Evolutionary conservation across 2,329 filamentous ascomycete genomes (phyloP).

Genomic region (Septoria petroselini): DNA sequence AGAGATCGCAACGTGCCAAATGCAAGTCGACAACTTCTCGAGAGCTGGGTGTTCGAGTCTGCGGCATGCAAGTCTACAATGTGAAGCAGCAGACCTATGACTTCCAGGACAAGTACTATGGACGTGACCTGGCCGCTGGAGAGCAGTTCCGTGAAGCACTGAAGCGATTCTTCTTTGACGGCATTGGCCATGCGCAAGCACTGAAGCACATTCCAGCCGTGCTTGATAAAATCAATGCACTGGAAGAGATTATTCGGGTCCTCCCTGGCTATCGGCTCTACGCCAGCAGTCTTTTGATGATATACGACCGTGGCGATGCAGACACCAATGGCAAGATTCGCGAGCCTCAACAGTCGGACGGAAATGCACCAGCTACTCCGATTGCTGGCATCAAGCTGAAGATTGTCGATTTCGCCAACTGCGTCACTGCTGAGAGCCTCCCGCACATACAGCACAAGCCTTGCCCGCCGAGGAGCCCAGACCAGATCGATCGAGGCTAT

Average conservation of each 20-base stretch:
- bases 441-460: constrained; percentile 42
- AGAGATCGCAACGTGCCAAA: constrained; percentile 86
- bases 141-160: constrained; percentile 84
- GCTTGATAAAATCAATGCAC: constrained; percentile 73
- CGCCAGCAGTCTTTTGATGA: constrained; percentile 87
- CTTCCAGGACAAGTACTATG: constrained; percentile 99
- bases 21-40: constrained; percentile 89
- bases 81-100: constrained; percentile 75
- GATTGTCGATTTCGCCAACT: constrained; percentile 98
- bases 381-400: constrained; percentile 71
- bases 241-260: constrained; percentile 78
- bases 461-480: constrained; percentile 78
- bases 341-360: constrained; percentile 1
- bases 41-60: constrained; percentile 87
- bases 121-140: constrained; percentile 81
- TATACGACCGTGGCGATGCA: constrained; percentile 81
- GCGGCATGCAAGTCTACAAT: constrained; percentile 96
- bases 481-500: constrained; percentile 83
- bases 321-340: constrained; percentile 48
- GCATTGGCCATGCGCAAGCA: constrained; percentile 74
- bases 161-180: constrained; percentile 87
- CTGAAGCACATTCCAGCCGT: constrained; percentile 83
- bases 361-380: constrained; percentile 19
- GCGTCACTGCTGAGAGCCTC: constrained; percentile 81
- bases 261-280: constrained; percentile 90